Evolutionary conservation across 495 filamentous ascomycete genomes (phyloP).

Genomic region (Aspergillus sparsus): DNA sequence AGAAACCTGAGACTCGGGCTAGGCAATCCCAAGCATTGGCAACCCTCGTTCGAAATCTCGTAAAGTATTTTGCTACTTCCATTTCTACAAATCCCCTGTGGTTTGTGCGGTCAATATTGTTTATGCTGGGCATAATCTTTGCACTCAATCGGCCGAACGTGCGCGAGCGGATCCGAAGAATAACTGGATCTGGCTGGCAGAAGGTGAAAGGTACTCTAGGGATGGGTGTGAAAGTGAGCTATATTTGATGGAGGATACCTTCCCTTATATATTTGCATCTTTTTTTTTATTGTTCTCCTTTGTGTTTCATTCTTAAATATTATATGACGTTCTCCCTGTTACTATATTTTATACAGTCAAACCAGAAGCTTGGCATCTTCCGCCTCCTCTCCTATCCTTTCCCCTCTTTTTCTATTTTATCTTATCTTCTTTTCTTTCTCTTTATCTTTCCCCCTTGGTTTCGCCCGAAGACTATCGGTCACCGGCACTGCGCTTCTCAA

Average conservation of each 20-base stretch:
- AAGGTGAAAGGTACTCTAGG: conserved; percentile 85
- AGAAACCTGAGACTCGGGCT: conserved; percentile 38
- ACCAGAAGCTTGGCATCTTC: background rate
- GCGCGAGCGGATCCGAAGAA: conserved; percentile 68
- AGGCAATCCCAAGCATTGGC: conserved; percentile 36
- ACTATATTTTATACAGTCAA: background rate
- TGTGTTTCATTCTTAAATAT: conserved; percentile 11
- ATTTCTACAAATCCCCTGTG: conserved; percentile 72
- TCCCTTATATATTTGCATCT: conserved; percentile 16
- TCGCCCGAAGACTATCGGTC: too few relatives aligned
- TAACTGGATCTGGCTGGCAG: conserved; percentile 71
- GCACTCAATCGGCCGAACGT: conserved; percentile 74
- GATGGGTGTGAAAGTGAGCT: conserved; percentile 97
- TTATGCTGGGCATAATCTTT: conserved; percentile 77
- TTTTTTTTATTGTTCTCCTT: conserved; percentile 23
- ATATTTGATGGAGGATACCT: conserved; percentile 60
- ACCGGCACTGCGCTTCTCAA: too few relatives aligned
- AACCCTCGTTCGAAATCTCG: conserved; percentile 58
- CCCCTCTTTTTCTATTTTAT: conserved; percentile 13
- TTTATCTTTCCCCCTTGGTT: conserved; percentile 13
- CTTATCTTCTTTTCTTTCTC: conserved; percentile 18
- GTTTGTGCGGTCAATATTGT: conserved; percentile 73
- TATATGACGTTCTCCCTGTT: background rate
- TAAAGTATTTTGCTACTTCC: conserved; percentile 61
- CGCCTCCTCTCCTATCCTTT: conserved; percentile 11